Conservation (phyloP, 2,329 filamentous ascomycete genomes). For the Coniochaeta ligniaria region DNA sequence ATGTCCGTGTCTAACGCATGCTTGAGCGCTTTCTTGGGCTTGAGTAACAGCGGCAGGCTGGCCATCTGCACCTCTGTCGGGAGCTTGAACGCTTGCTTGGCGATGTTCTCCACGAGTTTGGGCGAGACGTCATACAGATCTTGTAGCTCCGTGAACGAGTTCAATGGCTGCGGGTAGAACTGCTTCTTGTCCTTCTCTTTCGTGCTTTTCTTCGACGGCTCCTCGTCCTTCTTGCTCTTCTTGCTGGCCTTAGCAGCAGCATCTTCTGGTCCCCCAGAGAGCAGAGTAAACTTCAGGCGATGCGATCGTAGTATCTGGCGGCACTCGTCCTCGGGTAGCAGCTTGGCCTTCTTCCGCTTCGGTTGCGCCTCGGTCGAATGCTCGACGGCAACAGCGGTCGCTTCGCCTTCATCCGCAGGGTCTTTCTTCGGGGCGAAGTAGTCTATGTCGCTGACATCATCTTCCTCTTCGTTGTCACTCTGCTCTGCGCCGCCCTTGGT, state of each 20-base stretch:
- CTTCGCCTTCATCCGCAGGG: slow-evolving; percentile 10
- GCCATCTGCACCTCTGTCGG: slow-evolving; percentile 94
- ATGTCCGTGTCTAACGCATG: slow-evolving; percentile 25
- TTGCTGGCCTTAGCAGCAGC: slow-evolving; percentile 35
- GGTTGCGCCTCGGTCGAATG: slow-evolving; percentile 16
- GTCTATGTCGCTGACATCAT: slow-evolving; percentile 41
- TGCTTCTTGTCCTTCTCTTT: slow-evolving; percentile 49
- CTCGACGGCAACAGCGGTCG: slow-evolving; percentile 11
- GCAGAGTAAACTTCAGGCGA: slow-evolving; percentile 74
- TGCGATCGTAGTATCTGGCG: slow-evolving; percentile 70
- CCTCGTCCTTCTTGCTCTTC: slow-evolving; percentile 37
- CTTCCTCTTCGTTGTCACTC: slow-evolving; percentile 21
- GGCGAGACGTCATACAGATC: slow-evolving; percentile 65
- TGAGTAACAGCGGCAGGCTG: slow-evolving; percentile 70
- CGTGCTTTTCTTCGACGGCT: slow-evolving; percentile 37
- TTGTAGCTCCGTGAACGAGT: slow-evolving; percentile 67
- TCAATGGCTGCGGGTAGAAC: slow-evolving; percentile 73
- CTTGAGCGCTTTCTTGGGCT: slow-evolving; percentile 42
- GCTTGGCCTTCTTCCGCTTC: slow-evolving; percentile 23
- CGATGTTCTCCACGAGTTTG: slow-evolving; percentile 69
- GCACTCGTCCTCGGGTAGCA: slow-evolving; percentile 63
- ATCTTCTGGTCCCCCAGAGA: slow-evolving; percentile 47
- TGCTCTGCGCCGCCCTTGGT: slow-evolving; percentile 27
- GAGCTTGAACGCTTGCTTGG: slow-evolving; percentile 74
- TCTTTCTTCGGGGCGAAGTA: slow-evolving; percentile 49